Conservation (phyloP, 331 rosid species). For the Malus hybrid region DNA sequence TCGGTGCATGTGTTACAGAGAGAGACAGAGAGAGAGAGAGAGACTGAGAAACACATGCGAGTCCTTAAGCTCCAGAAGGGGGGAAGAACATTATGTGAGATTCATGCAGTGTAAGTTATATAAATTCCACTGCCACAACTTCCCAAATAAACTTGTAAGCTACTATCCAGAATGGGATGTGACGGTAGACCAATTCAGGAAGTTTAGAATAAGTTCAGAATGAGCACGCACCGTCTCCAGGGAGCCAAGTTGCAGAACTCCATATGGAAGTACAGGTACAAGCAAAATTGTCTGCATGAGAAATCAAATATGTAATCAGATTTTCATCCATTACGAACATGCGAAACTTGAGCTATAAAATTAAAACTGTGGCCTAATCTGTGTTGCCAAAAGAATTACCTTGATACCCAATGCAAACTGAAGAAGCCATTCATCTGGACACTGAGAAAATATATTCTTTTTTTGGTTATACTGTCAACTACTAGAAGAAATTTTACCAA, state of each 20-base stretch:
- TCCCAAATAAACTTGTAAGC: too few species aligned
- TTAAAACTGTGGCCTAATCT: neutral
- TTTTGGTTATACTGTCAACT: slow-evolving; percentile 1
- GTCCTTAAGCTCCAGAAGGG: neutral
- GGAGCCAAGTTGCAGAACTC: slow-evolving; percentile 91
- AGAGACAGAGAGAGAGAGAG: neutral
- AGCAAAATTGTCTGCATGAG: slow-evolving; percentile 69
- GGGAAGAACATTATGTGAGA: neutral
- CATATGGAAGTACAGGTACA: slow-evolving; percentile 76
- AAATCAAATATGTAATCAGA: neutral
- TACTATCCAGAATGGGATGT: neutral
- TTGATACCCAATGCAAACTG: slow-evolving; percentile 79
- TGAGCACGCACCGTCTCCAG: slow-evolving; percentile 52
- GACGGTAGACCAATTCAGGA: neutral
- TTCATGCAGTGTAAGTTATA: neutral
- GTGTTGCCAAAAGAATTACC: slow-evolving; percentile 34
- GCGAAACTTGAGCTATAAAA: neutral
- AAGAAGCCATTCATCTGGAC: slow-evolving; percentile 70
- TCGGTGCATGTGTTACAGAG: too few species aligned
- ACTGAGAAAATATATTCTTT: slow-evolving; percentile 34
- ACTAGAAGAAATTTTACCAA: neutral
- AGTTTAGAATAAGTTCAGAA: slow-evolving; percentile 12
- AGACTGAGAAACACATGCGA: neutral
- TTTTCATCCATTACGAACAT: neutral
- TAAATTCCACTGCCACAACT: neutral